These are phyloP conservation scores for Zalaria obscura DNA, from an alignment of 2,329 filamentous ascomycete species.

Conservation along the genomic window DNA sequence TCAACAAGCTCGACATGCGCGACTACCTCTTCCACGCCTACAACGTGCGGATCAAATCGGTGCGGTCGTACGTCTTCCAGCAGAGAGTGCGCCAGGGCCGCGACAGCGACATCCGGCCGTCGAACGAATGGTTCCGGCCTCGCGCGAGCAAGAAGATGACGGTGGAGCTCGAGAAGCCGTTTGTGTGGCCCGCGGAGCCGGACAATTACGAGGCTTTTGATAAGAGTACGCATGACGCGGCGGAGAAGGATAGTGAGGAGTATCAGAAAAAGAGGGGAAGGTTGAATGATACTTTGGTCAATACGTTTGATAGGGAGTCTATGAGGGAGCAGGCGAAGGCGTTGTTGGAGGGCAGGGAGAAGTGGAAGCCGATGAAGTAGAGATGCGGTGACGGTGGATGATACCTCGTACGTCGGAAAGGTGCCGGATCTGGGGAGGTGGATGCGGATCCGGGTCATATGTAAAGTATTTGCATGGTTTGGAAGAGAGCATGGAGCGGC, in stretches of 20 bases:
- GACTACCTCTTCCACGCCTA: constrained; percentile 89
- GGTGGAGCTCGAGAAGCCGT: constrained; percentile 73
- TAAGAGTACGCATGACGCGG: constrained; percentile 10
- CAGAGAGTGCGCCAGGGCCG: constrained; percentile 44
- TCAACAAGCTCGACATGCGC: constrained; percentile 92
- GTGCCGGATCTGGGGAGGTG: no score
- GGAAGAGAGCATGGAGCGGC: no score
- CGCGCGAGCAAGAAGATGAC: constrained; percentile 82
- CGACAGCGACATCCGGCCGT: constrained; percentile 23
- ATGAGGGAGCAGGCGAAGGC: constrained; percentile 48
- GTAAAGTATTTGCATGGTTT: no score
- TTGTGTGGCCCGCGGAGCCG: constrained; percentile 62
- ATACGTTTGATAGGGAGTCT: constrained; percentile 26
- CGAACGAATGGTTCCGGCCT: constrained; percentile 48
- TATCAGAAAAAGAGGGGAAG: constrained; percentile 20
- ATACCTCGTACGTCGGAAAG: no score
- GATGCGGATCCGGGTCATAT: no score
- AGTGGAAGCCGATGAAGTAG: constrained; percentile 36
- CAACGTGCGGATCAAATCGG: constrained; percentile 53
- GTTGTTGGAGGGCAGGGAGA: constrained; percentile 44
- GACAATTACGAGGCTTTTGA: constrained; percentile 16
- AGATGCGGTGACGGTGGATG: no score
- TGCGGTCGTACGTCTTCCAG: constrained; percentile 70
- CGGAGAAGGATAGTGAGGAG: constrained; percentile 23
- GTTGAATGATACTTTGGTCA: constrained; percentile 20